Conservation (phyloP, 2,329 filamentous ascomycete genomes). For the Claviceps sp. region DNA sequence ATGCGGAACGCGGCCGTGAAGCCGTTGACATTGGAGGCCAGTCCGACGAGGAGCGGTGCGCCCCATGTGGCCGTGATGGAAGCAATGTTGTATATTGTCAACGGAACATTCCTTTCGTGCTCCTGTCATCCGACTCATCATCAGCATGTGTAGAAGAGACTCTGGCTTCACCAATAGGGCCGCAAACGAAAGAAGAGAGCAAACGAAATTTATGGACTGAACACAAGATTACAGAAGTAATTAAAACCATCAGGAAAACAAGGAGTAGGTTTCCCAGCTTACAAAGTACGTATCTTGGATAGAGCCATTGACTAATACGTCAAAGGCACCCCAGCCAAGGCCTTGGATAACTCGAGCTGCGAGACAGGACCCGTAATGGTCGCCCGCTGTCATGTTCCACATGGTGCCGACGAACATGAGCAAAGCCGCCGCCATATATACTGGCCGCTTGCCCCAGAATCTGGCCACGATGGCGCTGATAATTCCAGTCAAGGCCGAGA, state of each 20-base stretch:
- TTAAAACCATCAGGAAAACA: background rate
- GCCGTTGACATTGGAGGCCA: conserved; percentile 27
- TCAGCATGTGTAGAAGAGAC: background rate
- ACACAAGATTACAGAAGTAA: background rate
- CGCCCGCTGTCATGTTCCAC: conserved; percentile 33
- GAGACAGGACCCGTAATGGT: conserved; percentile 33
- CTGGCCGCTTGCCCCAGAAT: conserved; percentile 37
- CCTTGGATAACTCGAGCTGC: conserved; percentile 41
- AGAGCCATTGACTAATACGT: conserved; percentile 36
- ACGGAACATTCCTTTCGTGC: conserved; percentile 34
- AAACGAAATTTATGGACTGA: no score
- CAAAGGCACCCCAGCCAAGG: conserved; percentile 45
- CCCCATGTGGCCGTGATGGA: conserved; percentile 37
- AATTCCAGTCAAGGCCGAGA: conserved; percentile 33
- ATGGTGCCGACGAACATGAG: conserved; percentile 34
- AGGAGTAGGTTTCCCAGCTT: conserved; percentile 12
- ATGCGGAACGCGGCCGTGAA: conserved; percentile 38
- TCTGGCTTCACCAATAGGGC: no score
- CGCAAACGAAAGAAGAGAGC: no score
- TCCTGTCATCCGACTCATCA: conserved; percentile 19
- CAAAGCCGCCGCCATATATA: conserved; percentile 34
- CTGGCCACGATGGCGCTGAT: conserved; percentile 28
- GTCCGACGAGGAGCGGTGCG: conserved; percentile 38
- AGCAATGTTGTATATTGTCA: conserved; percentile 31
- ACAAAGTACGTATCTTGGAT: conserved; percentile 47